Conservation (phyloP, 2,329 filamentous ascomycete species). For the Macroventuria anomochaeta region DNA sequence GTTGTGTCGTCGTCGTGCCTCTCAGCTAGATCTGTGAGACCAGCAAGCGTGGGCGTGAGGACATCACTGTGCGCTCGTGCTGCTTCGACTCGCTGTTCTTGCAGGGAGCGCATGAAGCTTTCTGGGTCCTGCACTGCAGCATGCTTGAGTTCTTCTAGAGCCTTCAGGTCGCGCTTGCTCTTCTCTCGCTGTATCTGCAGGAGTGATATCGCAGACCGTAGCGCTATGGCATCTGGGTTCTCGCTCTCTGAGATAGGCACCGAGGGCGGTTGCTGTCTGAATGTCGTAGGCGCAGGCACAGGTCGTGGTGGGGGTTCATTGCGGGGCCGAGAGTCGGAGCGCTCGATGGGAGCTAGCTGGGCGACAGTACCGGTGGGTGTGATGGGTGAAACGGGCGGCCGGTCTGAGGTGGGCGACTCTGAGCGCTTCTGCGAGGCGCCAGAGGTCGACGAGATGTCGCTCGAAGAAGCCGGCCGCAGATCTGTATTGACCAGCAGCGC, state of each 20-base stretch:
- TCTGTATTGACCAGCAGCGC: constrained; percentile 45
- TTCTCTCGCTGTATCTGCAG: constrained; percentile 85
- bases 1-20: constrained; percentile 32
- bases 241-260: constrained; percentile 56
- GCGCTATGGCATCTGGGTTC: constrained; percentile 86
- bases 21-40: constrained; percentile 40
- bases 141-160: constrained; percentile 72
- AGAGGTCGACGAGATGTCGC: constrained; percentile 30
- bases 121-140: constrained; percentile 74
- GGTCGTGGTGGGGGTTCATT: constrained; percentile 35
- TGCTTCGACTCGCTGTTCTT: constrained; percentile 60
- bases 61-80: constrained; percentile 37
- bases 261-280: constrained; percentile 52
- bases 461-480: constrained; percentile 33
- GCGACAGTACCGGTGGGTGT: constrained; percentile 47
- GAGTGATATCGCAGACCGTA: constrained; percentile 83
- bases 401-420: constrained; percentile 42
- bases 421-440: constrained; percentile 34
- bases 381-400: constrained; percentile 50
- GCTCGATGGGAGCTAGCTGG: constrained; percentile 43
- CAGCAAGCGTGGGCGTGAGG: constrained; percentile 49
- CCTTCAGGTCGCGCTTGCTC: constrained; percentile 75
- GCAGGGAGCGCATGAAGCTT: constrained; percentile 73
- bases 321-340: constrained; percentile 34
- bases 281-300: constrained; percentile 31